Base-by-base conservation (phyloP, 1,284 basidiomycete genomes). In the Kwoniella shivajii region DNA sequence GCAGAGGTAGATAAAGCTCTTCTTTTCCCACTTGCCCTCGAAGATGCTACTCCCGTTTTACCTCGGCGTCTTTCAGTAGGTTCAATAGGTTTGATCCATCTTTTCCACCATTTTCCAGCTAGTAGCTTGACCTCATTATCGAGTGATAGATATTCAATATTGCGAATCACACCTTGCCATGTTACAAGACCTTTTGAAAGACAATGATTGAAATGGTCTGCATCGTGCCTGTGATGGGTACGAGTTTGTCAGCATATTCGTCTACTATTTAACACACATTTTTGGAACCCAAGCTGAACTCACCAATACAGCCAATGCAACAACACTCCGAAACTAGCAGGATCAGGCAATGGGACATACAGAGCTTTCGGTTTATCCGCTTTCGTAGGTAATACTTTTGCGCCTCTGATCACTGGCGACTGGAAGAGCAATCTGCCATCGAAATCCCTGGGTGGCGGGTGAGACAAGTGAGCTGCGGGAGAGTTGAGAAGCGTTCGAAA, bases 221-320 rank as follows among this genome's bases (percentile, higher is more conserved):
- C 36, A 22, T 61, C 56, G 33, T 57, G 59, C 59, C 57, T 59
- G 18, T 31, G 4, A n/a, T n/a, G n/a, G n/a, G n/a, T n/a, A n/a
- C n/a, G n/a, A n/a, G n/a, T n/a, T n/a, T n/a, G n/a, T n/a, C n/a
- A n/a, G n/a, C n/a, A n/a, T n/a, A n/a, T n/a, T n/a, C n/a, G n/a
- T n/a, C n/a, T n/a, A n/a, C n/a, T n/a, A n/a, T n/a, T n/a, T n/a
- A n/a, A n/a, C n/a, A n/a, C n/a, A n/a, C n/a, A n/a, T n/a, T n/a
- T n/a, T n/a, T n/a, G n/a, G n/a, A n/a, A n/a, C n/a, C n/a, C n/a
- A n/a, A n/a, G n/a, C 41, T 10, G 31, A 34, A 71, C 71, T 51
- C 50, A 73, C 75, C 75, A 79, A 62, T 78, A 79, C 42, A 79
- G 54, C 70, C 71, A 78, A 50, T 78, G 75, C 6, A 76, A 54